phyloP scores from a whole-genome alignment of 768 basidiomycete genomes.

The Amanita pallidorosea region DNA sequence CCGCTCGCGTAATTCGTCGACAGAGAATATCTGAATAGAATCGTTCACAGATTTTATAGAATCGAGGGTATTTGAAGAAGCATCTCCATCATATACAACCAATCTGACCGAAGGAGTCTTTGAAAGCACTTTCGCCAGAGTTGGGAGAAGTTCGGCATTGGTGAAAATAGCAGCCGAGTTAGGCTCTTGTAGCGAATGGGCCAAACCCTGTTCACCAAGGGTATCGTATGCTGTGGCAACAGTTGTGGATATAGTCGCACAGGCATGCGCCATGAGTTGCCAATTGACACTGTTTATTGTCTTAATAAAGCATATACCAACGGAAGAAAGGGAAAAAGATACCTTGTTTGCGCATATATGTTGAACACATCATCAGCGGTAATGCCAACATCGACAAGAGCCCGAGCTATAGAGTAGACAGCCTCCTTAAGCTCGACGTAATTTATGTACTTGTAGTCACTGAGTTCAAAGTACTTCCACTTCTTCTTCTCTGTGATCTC shows the following conservation, averaged over 20 bases:
- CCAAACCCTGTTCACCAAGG: slow-evolving; percentile 78
- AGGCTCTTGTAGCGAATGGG: slow-evolving; percentile 82
- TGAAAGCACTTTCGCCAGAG: slow-evolving; percentile 57
- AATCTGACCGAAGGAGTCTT: slow-evolving; percentile 67
- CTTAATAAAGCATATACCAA: background rate
- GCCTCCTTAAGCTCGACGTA: slow-evolving; percentile 63
- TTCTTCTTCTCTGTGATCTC: slow-evolving; percentile 82
- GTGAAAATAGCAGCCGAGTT: slow-evolving; percentile 80
- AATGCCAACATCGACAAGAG: slow-evolving; percentile 62
- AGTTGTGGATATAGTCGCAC: slow-evolving; percentile 62
- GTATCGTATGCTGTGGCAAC: slow-evolving; percentile 97
- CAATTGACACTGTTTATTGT: slow-evolving; percentile 52
- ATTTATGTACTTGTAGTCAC: slow-evolving; percentile 75
- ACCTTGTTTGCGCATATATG: slow-evolving; percentile 85
- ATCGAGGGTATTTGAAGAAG: slow-evolving; percentile 40
- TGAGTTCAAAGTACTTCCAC: slow-evolving; percentile 93
- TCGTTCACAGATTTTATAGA: slow-evolving; percentile 46
- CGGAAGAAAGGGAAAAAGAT: slow-evolving; percentile 4
- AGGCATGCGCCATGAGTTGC: slow-evolving; percentile 82
- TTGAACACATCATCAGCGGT: slow-evolving; percentile 72
- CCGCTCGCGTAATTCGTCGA: slow-evolving; percentile 64
- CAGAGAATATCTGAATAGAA: slow-evolving; percentile 44
- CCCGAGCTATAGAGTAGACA: slow-evolving; percentile 58
- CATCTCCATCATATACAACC: slow-evolving; percentile 80
- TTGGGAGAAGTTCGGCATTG: slow-evolving; percentile 82